Conservation (phyloP, 306 rosid genomes). For the Herpetospermum pedunculosum region DNA sequence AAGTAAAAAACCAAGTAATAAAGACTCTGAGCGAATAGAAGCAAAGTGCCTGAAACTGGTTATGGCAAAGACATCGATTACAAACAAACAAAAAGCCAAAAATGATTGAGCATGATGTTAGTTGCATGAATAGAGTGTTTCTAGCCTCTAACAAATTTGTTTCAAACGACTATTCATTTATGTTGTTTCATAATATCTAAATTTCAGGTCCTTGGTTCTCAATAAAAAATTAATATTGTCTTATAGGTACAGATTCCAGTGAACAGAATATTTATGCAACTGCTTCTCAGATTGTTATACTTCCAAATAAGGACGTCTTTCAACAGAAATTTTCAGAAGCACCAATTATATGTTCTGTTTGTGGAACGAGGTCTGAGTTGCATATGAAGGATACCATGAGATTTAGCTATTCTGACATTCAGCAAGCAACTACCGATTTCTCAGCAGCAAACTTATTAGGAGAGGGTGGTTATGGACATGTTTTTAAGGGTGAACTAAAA, state of each 20-base stretch:
- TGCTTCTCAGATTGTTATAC: slow-evolving; percentile 26
- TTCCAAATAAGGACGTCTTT: slow-evolving; percentile 17
- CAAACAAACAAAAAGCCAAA: background rate
- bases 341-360: slow-evolving; percentile 60
- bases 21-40: background rate
- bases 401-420: slow-evolving; percentile 46
- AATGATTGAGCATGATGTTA: background rate
- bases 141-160: background rate
- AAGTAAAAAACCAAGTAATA: background rate
- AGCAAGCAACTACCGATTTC: slow-evolving; percentile 50
- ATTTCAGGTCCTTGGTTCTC: background rate
- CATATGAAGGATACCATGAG: slow-evolving; percentile 45
- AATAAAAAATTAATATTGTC: background rate
- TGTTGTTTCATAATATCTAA: background rate
- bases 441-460: slow-evolving; percentile 65
- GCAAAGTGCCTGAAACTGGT: background rate
- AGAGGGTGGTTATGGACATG: slow-evolving; percentile 82
- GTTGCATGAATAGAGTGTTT: background rate
- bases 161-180: background rate
- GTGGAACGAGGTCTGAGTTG: slow-evolving; percentile 55
- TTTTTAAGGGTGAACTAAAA: slow-evolving; percentile 55
- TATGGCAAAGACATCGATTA: background rate
- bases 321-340: slow-evolving; percentile 31
- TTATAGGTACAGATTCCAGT: slow-evolving; percentile 24
- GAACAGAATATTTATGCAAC: slow-evolving; percentile 19